A percentile compares a stretch with the other conserved stretches of the same genome.
These are phyloP conservation scores for Setaria italica DNA, from an alignment of 202 grass and related monocot species.

Conservation along the genomic window DNA sequence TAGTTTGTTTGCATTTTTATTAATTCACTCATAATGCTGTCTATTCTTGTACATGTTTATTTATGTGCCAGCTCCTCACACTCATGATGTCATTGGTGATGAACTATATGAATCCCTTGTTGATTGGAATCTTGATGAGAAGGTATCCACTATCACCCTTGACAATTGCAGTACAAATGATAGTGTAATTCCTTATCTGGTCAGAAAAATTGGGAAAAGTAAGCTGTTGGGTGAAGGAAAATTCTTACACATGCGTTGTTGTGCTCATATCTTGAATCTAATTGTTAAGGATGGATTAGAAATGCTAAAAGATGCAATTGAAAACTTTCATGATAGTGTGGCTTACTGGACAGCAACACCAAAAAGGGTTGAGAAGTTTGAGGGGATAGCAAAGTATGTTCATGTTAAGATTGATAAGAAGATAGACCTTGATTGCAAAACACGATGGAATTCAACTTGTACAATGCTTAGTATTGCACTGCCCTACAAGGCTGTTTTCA, in stretches of 20 bases:
- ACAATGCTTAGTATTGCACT: not conserved
- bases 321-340: not conserved
- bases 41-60: too few species aligned
- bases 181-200: too few species aligned
- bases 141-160: not conserved
- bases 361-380: not conserved
- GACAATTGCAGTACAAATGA: too few species aligned
- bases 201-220: too few species aligned
- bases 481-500: not conserved
- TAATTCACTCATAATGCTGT: too few species aligned
- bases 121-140: conserved; percentile 9
- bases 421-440: not conserved
- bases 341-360: not conserved
- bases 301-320: not conserved
- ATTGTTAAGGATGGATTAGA: not conserved
- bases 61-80: too few species aligned
- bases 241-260: not conserved
- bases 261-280: not conserved
- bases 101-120: not conserved
- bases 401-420: not conserved
- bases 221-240: not conserved
- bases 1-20: too few species aligned
- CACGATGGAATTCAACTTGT: not conserved
- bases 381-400: not conserved
- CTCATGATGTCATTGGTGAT: not conserved